Evolutionary conservation across 2,329 filamentous ascomycete species (phyloP).

Genomic region (Bipolaris bicolor): DNA sequence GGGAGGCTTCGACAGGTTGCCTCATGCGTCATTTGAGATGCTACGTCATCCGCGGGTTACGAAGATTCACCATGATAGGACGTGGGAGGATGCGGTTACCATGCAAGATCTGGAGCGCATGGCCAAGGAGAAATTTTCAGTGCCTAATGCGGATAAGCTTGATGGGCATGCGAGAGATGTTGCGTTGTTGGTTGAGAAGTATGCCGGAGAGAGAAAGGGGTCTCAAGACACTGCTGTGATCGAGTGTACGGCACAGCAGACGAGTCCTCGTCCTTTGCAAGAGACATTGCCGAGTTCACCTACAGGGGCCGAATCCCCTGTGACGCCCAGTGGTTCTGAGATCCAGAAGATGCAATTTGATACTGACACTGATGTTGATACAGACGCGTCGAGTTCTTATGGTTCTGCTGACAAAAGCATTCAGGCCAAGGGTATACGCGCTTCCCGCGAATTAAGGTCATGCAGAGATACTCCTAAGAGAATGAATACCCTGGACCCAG

Average conservation of each 20-base stretch:
- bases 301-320: background rate
- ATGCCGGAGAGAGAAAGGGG: constrained; percentile 17
- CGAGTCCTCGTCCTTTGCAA: constrained; percentile 22
- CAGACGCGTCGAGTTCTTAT: constrained; percentile 20
- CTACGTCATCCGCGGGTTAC: constrained; percentile 77
- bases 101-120: constrained; percentile 73
- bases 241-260: constrained; percentile 29
- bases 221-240: constrained; percentile 27
- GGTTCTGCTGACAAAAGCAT: constrained; percentile 24
- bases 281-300: constrained; percentile 9
- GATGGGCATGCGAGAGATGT: constrained; percentile 42
- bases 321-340: background rate
- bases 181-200: constrained; percentile 32
- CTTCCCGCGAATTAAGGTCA: constrained; percentile 20
- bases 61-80: constrained; percentile 79
- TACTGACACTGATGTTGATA: background rate
- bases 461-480: too few species aligned
- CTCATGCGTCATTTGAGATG: constrained; percentile 72
- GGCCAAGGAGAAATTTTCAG: constrained; percentile 60
- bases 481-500: too few species aligned
- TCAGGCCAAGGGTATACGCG: constrained; percentile 27
- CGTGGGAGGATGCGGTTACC: constrained; percentile 69
- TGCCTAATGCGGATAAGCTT: constrained; percentile 33
- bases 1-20: constrained; percentile 76
- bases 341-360: constrained; percentile 3